Conservation (phyloP, 2,329 filamentous ascomycete species). For the Pestalotiopsis sp. region DNA sequence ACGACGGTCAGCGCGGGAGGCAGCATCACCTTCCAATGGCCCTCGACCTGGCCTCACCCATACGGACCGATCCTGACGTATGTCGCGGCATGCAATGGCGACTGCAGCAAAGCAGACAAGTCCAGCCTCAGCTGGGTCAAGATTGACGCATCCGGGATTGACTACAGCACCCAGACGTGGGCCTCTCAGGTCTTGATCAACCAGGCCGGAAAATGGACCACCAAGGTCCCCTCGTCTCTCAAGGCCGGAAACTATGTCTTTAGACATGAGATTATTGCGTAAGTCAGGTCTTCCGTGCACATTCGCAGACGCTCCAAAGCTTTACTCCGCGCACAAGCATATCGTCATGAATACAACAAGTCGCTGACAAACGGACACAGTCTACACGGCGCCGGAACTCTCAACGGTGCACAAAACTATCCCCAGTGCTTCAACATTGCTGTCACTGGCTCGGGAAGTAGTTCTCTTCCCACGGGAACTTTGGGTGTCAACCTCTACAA, state of each 20-base stretch:
- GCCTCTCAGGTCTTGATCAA: conserved; percentile 43
- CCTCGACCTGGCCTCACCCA: conserved; percentile 62
- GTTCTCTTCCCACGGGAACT: conserved; percentile 45
- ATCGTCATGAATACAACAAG: neutral
- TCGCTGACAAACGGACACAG: neutral
- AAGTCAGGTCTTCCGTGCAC: neutral
- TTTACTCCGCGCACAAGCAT: too few species aligned
- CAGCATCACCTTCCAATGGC: conserved; percentile 64
- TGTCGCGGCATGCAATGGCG: conserved; percentile 34
- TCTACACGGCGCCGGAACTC: conserved; percentile 38
- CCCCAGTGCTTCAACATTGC: conserved; percentile 60
- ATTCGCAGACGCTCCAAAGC: neutral
- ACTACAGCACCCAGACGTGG: conserved; percentile 30
- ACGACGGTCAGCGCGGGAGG: conserved; percentile 56
- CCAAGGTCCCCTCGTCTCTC: conserved; percentile 36
- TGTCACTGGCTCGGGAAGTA: conserved; percentile 50
- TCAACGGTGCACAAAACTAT: conserved; percentile 42
- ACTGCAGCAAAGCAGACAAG: conserved; percentile 32
- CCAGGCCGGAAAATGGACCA: conserved; percentile 49
- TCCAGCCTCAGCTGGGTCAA: conserved; percentile 33
- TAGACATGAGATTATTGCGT: conserved; percentile 48
- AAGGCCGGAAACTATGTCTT: conserved; percentile 46
- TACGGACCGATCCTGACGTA: conserved; percentile 37
- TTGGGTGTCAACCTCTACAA: conserved; percentile 57
- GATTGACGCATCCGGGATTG: conserved; percentile 26